A percentile compares a stretch with the other conserved stretches of the same genome.
Evolutionary conservation across 495 filamentous ascomycete genomes (phyloP).

Genomic region (Aspergillus kassunensis): DNA sequence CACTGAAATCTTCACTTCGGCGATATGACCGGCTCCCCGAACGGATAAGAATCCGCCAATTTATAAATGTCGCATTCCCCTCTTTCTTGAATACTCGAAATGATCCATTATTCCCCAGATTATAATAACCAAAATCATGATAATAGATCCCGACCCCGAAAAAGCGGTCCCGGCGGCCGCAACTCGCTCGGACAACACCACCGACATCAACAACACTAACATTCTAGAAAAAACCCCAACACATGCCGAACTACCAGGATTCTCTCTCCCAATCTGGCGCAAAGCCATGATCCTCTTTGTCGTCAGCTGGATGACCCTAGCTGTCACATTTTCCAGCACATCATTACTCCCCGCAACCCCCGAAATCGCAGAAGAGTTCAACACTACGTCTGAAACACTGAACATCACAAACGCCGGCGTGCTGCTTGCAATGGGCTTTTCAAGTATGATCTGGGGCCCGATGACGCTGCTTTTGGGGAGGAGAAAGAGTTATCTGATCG

Average conservation of each 20-base stretch:
- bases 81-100: too few relatives aligned
- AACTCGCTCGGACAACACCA: too few relatives aligned
- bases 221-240: neutral
- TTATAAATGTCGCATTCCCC: too few relatives aligned
- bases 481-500: slow-evolving; percentile 31
- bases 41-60: too few relatives aligned
- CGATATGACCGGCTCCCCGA: too few relatives aligned
- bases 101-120: too few relatives aligned
- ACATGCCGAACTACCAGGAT: slow-evolving; percentile 11
- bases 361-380: slow-evolving; percentile 39
- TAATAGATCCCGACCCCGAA: too few relatives aligned
- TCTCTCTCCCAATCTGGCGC: slow-evolving; percentile 34
- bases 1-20: too few relatives aligned
- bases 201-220: too few relatives aligned
- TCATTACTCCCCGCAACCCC: slow-evolving; percentile 40
- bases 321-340: slow-evolving; percentile 42
- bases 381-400: slow-evolving; percentile 34
- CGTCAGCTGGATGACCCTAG: slow-evolving; percentile 42
- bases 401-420: slow-evolving; percentile 48
- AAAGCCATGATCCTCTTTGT: slow-evolving; percentile 43
- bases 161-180: too few relatives aligned
- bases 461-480: slow-evolving; percentile 37
- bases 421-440: slow-evolving; percentile 54
- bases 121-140: too few relatives aligned
- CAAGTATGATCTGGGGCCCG: slow-evolving; percentile 51